These are phyloP conservation scores for Lactarius psammicola DNA, from an alignment of 768 basidiomycete genomes.

Conservation along the genomic window DNA sequence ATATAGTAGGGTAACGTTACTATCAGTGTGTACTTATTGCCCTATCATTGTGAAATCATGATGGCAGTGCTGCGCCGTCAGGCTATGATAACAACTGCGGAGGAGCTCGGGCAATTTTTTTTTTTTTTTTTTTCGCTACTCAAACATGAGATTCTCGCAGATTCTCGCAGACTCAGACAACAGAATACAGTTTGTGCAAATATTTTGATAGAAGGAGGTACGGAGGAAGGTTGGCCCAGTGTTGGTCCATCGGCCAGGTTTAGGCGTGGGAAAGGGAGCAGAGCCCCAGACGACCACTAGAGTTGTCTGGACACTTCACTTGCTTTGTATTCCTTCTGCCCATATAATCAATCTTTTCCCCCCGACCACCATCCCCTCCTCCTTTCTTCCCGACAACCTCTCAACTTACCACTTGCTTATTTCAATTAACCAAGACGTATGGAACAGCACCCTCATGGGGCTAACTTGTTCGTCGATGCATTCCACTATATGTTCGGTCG, in stretches of 20 bases:
- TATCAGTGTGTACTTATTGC: background rate
- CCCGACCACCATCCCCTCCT: conserved; percentile 5
- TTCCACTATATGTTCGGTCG: conserved; percentile 18
- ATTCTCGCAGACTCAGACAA: background rate
- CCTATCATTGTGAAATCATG: background rate
- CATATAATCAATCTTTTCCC: background rate
- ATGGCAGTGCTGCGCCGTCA: background rate
- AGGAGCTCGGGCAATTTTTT: background rate
- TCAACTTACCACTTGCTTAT: background rate
- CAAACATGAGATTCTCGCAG: background rate
- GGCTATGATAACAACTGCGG: background rate
- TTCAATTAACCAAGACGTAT: conserved; percentile 5
- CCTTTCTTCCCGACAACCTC: background rate
- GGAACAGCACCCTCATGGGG: conserved; percentile 14
- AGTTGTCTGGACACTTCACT: background rate
- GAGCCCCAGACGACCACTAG: background rate
- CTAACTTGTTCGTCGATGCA: conserved; percentile 3
- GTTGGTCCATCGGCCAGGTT: background rate
- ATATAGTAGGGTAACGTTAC: background rate
- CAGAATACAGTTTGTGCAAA: background rate
- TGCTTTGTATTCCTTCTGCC: background rate
- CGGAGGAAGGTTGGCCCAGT: no score
- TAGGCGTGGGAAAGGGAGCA: background rate
- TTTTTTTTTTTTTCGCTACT: no score
- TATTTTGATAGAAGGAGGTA: background rate